A percentile compares a stretch with the other conserved stretches of the same genome.
Evolutionary conservation across 108 stramenopile species (phyloP).

Genomic region (Discostella stelligeroides): DNA sequence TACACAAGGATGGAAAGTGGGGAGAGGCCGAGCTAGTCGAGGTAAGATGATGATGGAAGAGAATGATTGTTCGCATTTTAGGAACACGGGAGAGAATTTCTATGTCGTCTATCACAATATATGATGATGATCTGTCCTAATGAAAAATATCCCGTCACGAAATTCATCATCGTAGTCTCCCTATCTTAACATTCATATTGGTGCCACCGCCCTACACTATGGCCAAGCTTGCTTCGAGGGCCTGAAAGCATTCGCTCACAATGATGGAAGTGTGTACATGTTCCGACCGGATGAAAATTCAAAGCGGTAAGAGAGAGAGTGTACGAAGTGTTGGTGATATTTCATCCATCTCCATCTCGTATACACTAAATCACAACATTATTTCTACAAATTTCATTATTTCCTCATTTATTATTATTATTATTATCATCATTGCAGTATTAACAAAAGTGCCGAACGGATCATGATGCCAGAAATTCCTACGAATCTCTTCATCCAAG

Average conservation of each 20-base stretch:
- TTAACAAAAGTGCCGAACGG: conserved; percentile 70
- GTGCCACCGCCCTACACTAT: conserved; percentile 97
- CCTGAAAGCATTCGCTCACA: conserved; percentile 95
- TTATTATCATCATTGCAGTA: too few species aligned
- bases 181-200: conserved; percentile 93
- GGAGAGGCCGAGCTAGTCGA: conserved; percentile 71
- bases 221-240: conserved; percentile 99
- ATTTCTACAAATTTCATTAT: too few species aligned
- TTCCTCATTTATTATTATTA: too few species aligned
- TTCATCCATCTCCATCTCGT: too few species aligned
- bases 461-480: conserved; percentile 92
- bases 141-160: too few species aligned
- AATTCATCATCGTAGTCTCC: conserved; percentile 50
- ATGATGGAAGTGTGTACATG: conserved; percentile 90
- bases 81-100: too few species aligned
- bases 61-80: too few species aligned
- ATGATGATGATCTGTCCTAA: too few species aligned
- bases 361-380: too few species aligned
- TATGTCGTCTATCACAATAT: too few species aligned
- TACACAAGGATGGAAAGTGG: conserved; percentile 84
- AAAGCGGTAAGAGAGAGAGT: too few species aligned
- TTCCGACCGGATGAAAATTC: conserved; percentile 98
- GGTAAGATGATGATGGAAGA: conserved; percentile 39
- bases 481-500: conserved; percentile 88
- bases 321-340: too few species aligned